Conservation (phyloP, 495 filamentous ascomycete genomes). For the Trichoderma asperelloides region DNA sequence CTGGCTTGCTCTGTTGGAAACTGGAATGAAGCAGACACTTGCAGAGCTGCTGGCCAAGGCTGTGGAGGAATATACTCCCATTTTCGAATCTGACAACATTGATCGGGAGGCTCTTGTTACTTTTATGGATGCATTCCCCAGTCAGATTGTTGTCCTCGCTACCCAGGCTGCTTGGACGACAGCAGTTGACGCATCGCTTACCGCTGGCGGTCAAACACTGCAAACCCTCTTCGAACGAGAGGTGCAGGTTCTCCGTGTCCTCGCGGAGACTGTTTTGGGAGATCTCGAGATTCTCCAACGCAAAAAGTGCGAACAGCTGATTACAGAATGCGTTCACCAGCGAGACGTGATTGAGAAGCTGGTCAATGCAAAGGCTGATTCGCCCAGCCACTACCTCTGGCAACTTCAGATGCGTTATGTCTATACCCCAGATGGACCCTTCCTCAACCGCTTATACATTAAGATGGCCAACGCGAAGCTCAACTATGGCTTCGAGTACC, state of each 20-base stretch:
- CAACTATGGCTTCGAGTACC: slow-evolving; percentile 94
- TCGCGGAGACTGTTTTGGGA: slow-evolving; percentile 82
- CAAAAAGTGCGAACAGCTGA: slow-evolving; percentile 97
- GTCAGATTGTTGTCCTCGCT: slow-evolving; percentile 90
- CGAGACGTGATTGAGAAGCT: slow-evolving; percentile 84
- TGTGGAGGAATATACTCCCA: slow-evolving; percentile 60
- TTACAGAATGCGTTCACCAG: slow-evolving; percentile 98
- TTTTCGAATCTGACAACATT: slow-evolving; percentile 59
- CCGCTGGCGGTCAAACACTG: slow-evolving; percentile 58
- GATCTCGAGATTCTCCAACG: slow-evolving; percentile 78
- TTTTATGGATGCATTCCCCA: slow-evolving; percentile 75
- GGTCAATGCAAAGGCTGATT: slow-evolving; percentile 60
- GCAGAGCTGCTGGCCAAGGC: slow-evolving; percentile 87
- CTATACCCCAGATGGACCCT: slow-evolving; percentile 72
- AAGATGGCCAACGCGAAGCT: slow-evolving; percentile 96
- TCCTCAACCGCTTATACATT: slow-evolving; percentile 74
- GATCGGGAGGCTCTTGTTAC: slow-evolving; percentile 58
- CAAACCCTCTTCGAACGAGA: slow-evolving; percentile 61
- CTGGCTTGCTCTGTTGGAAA: slow-evolving; percentile 86
- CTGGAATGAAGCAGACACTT: slow-evolving; percentile 86
- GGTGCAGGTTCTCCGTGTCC: slow-evolving; percentile 67
- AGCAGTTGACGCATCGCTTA: slow-evolving; percentile 65
- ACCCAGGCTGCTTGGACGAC: slow-evolving; percentile 94
- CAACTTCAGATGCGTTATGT: slow-evolving; percentile 97
- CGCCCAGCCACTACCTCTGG: slow-evolving; percentile 84